These are phyloP conservation scores for Ganoderma lucidum DNA, from an alignment of 1,284 basidiomycete species.

Conservation along the genomic window DNA sequence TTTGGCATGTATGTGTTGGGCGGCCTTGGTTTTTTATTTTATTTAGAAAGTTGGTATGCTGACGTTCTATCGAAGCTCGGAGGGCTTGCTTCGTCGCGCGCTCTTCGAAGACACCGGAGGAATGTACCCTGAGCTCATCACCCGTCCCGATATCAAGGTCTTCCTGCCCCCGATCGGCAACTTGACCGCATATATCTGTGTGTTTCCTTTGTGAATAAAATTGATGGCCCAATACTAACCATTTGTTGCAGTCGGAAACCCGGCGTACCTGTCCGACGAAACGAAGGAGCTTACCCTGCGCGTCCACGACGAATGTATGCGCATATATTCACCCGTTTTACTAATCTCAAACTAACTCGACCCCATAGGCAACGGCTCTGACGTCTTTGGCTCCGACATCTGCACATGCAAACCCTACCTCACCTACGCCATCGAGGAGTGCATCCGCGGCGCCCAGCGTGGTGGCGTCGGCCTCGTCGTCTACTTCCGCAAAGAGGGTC, in stretches of 20 bases:
- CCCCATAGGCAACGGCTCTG: constrained; percentile 76
- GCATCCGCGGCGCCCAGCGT: constrained; percentile 85
- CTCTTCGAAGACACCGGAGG: constrained; percentile 96
- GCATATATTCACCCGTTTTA: constrained; percentile 21
- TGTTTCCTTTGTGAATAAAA: constrained; percentile 29
- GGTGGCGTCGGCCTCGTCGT: constrained; percentile 93
- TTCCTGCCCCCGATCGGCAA: constrained; percentile 96
- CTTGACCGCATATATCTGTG: constrained; percentile 93
- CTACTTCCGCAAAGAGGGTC: constrained; percentile 95
- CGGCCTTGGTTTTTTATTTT: neutral
- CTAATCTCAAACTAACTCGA: constrained; percentile 4
- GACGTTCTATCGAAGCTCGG: constrained; percentile 61
- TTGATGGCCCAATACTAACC: neutral
- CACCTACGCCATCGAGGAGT: constrained; percentile 93
- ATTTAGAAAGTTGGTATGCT: neutral
- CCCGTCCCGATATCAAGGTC: constrained; percentile 93
- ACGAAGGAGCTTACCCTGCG: constrained; percentile 90
- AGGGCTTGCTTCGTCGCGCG: constrained; percentile 84
- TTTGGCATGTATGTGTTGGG: constrained; percentile 80
- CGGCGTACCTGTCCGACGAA: constrained; percentile 80
- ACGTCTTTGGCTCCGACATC: constrained; percentile 92
- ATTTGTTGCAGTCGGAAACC: constrained; percentile 72
- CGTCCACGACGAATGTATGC: constrained; percentile 92
- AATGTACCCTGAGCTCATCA: constrained; percentile 97
- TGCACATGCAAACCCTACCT: constrained; percentile 97